Conservation (phyloP, 805 yeast species). For the Teunomyces pallodes region DNA sequence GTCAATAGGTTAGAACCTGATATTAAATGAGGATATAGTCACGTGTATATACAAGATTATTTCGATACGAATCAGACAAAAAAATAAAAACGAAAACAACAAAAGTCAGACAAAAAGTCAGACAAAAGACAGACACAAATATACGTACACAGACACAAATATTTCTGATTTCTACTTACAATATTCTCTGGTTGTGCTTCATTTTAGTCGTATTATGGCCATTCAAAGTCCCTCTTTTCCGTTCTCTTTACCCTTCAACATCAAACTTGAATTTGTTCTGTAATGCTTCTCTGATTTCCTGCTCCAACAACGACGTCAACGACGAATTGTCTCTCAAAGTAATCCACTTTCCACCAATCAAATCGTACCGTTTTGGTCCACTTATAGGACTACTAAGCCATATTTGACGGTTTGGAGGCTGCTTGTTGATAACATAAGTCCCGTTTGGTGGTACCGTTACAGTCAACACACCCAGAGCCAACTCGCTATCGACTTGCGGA, state of each 20-base stretch:
- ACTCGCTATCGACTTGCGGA: slow-evolving; percentile 72
- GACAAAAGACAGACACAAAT: background rate
- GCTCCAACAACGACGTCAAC: slow-evolving; percentile 33
- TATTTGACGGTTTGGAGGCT: slow-evolving; percentile 95
- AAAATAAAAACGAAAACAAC: background rate
- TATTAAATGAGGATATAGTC: background rate
- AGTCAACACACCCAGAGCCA: slow-evolving; percentile 84
- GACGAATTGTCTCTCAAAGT: slow-evolving; percentile 61
- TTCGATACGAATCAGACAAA: background rate
- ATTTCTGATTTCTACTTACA: background rate
- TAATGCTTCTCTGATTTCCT: slow-evolving; percentile 31
- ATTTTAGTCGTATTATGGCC: background rate
- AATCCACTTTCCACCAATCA: slow-evolving; percentile 71
- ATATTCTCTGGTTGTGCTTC: too few species aligned
- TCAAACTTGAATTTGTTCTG: slow-evolving; percentile 15
- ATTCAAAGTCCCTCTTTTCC: background rate
- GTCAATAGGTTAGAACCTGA: background rate
- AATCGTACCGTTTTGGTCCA: slow-evolving; percentile 82
- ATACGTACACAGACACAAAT: background rate
- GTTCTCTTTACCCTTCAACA: slow-evolving; percentile 4
- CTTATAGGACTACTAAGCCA: slow-evolving; percentile 94
- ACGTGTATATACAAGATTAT: background rate
- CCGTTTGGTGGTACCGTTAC: slow-evolving; percentile 70
- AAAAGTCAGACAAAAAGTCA: background rate
- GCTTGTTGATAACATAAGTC: slow-evolving; percentile 89